phyloP scores from a whole-genome alignment of 495 filamentous ascomycete species.

The Barbatosphaeria neglecta region DNA sequence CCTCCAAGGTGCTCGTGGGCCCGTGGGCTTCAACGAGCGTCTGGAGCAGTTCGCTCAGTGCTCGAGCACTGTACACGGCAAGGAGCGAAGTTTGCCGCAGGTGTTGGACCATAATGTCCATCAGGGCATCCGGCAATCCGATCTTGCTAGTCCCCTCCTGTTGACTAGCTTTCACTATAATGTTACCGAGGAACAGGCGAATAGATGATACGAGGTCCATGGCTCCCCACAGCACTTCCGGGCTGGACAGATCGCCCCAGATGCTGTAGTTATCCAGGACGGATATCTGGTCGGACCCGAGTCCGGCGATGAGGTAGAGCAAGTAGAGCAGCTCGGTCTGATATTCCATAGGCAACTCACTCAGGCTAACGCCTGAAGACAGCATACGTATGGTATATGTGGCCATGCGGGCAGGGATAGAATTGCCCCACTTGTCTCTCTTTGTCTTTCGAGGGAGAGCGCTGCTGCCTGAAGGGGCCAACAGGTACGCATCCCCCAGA shows the following conservation, averaged over 20 bases:
- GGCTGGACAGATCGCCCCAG: slow-evolving; percentile 18
- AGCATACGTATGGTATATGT: slow-evolving; percentile 52
- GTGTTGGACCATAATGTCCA: slow-evolving; percentile 23
- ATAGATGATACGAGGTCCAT: slow-evolving; percentile 48
- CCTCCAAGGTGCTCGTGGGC: slow-evolving; percentile 24
- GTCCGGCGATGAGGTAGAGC: slow-evolving; percentile 24
- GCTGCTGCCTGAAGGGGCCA: slow-evolving; percentile 32
- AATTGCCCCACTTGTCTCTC: slow-evolving; percentile 57
- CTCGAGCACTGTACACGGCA: slow-evolving; percentile 39
- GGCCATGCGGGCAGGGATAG: slow-evolving; percentile 61
- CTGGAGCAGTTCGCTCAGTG: slow-evolving; percentile 29
- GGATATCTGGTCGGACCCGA: slow-evolving; percentile 34
- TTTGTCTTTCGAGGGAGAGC: slow-evolving; percentile 13
- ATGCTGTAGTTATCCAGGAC: slow-evolving; percentile 17
- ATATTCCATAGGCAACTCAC: slow-evolving; percentile 15
- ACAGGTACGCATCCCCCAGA: slow-evolving; percentile 56
- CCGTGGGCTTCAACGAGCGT: slow-evolving; percentile 24
- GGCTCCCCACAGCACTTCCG: slow-evolving; percentile 47
- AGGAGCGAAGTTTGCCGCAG: slow-evolving; percentile 16
- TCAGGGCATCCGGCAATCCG: slow-evolving; percentile 18
- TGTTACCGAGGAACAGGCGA: slow-evolving; percentile 39
- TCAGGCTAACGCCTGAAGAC: slow-evolving; percentile 14
- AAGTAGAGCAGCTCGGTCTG: slow-evolving; percentile 28
- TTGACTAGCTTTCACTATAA: slow-evolving; percentile 27
- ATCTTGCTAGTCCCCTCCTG: slow-evolving; percentile 9